Evolutionary conservation across 768 basidiomycete genomes (phyloP).

Genomic region (Podaxis sp.): DNA sequence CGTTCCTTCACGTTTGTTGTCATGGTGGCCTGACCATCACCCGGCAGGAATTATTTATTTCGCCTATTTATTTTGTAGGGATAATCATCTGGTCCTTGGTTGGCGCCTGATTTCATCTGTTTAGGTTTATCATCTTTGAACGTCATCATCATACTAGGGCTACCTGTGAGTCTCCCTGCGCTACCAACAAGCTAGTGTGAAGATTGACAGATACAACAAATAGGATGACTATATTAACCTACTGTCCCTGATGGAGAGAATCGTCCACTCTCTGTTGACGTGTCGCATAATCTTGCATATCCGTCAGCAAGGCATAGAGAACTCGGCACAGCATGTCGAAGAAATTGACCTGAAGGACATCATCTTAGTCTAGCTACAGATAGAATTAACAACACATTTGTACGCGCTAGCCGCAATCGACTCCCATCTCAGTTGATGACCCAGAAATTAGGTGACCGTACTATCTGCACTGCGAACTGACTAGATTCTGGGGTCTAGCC

Average conservation of each 20-base stretch:
- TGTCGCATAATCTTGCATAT: slow-evolving; percentile 12
- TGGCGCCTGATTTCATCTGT: neutral
- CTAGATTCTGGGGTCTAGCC: neutral
- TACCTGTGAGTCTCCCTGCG: slow-evolving; percentile 9
- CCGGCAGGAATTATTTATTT: slow-evolving; percentile 18
- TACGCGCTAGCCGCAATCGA: neutral
- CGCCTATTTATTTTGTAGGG: slow-evolving; percentile 13
- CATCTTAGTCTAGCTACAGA: neutral
- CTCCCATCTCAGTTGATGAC: neutral
- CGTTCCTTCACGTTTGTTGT: neutral
- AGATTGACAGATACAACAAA: neutral
- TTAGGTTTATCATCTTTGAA: slow-evolving; percentile 13
- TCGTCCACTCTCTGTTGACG: slow-evolving; percentile 9
- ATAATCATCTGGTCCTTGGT: neutral
- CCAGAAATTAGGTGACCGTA: neutral
- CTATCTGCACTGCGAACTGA: neutral
- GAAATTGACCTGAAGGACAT: slow-evolving; percentile 5
- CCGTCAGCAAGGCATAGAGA: neutral
- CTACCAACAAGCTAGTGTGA: neutral
- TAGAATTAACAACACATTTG: neutral
- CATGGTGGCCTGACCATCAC: neutral
- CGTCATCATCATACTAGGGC: slow-evolving; percentile 4
- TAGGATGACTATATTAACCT: slow-evolving; percentile 7
- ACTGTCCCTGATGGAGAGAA: slow-evolving; percentile 9
- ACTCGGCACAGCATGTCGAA: neutral